Base-by-base conservation (phyloP, 495 filamentous ascomycete species). In the Pyrenopolyporus hunteri region DNA sequence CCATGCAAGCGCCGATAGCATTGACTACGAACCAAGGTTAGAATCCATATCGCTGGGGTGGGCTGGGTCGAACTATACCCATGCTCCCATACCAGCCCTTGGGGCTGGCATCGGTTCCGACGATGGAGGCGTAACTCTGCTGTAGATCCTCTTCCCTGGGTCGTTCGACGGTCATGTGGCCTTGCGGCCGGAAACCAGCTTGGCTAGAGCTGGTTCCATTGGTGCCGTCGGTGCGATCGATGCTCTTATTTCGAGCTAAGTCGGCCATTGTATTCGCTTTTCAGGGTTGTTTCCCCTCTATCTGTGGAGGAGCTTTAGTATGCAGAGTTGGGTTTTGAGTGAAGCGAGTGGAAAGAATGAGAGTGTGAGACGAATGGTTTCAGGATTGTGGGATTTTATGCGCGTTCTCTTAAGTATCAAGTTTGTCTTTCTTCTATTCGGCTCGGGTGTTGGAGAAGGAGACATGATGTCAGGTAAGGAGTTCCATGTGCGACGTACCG, bases 1-100 rank as follows among this genome's bases (percentile, higher is more conserved):
- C 94, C 64, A 97, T 80, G 65, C 82, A 82, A 44, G 83, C 74
- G 64, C 95, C 94, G 36, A 97, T 78, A 29, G 77, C 76, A 69
- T 91, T 89, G 70, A 96, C 87, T 89, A 48, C 7, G n/a, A 55
- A 10, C 29, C 17, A 20, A 35, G 5, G 40, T 63, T 25, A 67
- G 47, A 19, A 37, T 36, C 13, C 9, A 29, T 48, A 33, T 37
- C n/a, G 42, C 40, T 33, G 1, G 19, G 0, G n/a, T n/a, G n/a
- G 17, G 3, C 33, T 13, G 8, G 13, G 25, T 49, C 29, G 6
- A 40, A 42, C 78, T 88, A 57, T 80, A 92, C 89, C 93, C 83
- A 97, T 87, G 66, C 80, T 74, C 13, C 92, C 91, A 73, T 97
- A 98, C 93, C 93, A 97, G 70, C 92, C 89, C 70, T 93, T 87